Evolutionary conservation across 345 rosid genomes (phyloP).

Genomic region (Diplotaxis tenuifolia): DNA sequence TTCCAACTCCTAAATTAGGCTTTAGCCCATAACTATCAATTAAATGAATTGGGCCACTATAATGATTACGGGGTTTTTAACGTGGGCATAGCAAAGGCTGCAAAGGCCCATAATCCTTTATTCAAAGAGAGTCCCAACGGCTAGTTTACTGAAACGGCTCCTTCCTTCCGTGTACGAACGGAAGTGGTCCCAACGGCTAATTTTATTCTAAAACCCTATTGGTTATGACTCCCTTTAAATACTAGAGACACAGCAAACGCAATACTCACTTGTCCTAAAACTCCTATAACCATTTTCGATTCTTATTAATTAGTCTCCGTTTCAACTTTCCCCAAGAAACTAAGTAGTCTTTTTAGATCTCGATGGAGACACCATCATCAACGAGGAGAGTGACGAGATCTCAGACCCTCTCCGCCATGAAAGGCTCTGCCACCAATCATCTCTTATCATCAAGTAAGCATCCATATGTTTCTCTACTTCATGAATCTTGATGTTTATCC

Average conservation of each 20-base stretch:
- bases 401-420: conserved; percentile 24
- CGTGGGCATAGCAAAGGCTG: neutral
- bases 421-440: conserved; percentile 14
- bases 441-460: conserved; percentile 28
- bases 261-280: neutral
- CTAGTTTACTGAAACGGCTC: conserved; percentile 17
- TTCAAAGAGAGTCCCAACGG: neutral
- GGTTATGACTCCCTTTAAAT: neutral
- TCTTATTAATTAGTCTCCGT: neutral
- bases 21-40: neutral
- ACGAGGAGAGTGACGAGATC: conserved; percentile 37
- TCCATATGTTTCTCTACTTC: neutral
- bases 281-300: neutral
- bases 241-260: neutral
- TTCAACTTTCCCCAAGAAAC: neutral
- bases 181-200: conserved; percentile 28
- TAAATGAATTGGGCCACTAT: neutral
- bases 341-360: neutral
- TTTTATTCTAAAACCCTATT: conserved; percentile 4
- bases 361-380: conserved; percentile 35
- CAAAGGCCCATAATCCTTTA: neutral
- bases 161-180: neutral
- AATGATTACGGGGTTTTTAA: neutral
- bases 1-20: neutral
- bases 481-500: neutral